Evolutionary conservation across 257 asterid genomes (phyloP).

Genomic region (Scutellaria baicalensis): DNA sequence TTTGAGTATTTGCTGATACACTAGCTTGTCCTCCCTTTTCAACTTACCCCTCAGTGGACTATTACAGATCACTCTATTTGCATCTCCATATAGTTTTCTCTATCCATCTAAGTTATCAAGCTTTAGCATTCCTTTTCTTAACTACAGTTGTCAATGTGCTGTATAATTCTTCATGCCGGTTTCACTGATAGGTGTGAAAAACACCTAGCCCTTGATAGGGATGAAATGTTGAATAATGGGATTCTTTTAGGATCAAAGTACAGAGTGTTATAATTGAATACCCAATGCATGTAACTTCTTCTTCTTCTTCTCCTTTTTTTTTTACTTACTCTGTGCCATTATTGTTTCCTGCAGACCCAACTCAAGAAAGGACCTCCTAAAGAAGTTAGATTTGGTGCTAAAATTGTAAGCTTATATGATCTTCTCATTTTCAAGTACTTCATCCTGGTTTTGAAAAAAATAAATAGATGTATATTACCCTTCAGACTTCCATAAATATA

Average conservation of each 20-base stretch:
- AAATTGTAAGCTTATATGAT: slow-evolving; percentile 58
- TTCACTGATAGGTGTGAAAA: background rate
- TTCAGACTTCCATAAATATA: background rate
- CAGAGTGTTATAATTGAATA: background rate
- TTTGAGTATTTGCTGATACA: background rate
- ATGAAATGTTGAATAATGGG: background rate
- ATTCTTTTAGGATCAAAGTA: background rate
- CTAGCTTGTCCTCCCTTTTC: background rate
- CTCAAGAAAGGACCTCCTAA: slow-evolving; percentile 53
- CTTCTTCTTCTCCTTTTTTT: background rate
- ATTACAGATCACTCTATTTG: background rate
- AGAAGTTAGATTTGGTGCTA: slow-evolving; percentile 66
- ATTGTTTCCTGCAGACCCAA: slow-evolving; percentile 35
- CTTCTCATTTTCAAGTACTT: slow-evolving; percentile 4
- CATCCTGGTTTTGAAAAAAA: background rate
- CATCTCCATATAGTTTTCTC: background rate
- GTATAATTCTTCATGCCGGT: background rate
- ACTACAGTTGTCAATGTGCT: background rate
- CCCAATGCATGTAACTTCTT: background rate
- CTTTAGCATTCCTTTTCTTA: background rate
- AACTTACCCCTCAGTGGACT: background rate
- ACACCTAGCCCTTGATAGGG: background rate
- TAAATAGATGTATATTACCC: background rate
- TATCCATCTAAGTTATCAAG: background rate
- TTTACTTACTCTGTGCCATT: background rate